Evolutionary conservation across 208 protist genomes (phyloP), one percentile per base, ranked within the genome.

Genomic region (Trypanosoma boissoni): DNA sequence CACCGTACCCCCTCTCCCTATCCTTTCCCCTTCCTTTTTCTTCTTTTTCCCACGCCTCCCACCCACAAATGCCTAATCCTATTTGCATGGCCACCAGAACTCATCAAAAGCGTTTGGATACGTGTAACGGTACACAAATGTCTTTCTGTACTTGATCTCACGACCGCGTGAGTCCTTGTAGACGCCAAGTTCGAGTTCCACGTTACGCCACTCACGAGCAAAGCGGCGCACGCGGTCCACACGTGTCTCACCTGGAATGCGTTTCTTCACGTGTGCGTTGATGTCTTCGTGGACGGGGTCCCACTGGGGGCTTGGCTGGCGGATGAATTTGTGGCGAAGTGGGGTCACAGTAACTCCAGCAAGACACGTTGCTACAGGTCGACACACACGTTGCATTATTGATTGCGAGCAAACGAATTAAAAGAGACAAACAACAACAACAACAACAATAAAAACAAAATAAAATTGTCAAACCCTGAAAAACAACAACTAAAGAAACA

Each of bases 91-190:
- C 87, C 87, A 94, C 87, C 87, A 94, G 65, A 87, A 94, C 68
- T 94, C 87, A 37, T 94, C 87, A 72, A 94, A 94, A 2, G 87
- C 83, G 57, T 94, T 94, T 10, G 87, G 87, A 68, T 94, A 94
- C 7, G 87, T 94, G 69, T 94, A 94, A 68, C 83, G 87, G 64
- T 94, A 94, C 12, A 94, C 87, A 53, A 91, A 94, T 4, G 87
- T 94, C 52, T 94, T 94, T 34, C 87, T 72, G 68, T 94, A 91
- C 66, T 94, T 94, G 39, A 94, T 79, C 41, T 94, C 87, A 56
- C 87, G 80, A 50, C 87, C 87, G 48, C 87, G 80, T 6, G 83
- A 86, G 45, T 94, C 87, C 65, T 88, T 88, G 78, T 94, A 91
- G 12, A 88, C 80, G 50, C 87, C 87, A 26, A 94, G 67, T 68